Evolutionary conservation across 208 protist genomes (phyloP).

Genomic region (Herpetomonas tarakana): DNA sequence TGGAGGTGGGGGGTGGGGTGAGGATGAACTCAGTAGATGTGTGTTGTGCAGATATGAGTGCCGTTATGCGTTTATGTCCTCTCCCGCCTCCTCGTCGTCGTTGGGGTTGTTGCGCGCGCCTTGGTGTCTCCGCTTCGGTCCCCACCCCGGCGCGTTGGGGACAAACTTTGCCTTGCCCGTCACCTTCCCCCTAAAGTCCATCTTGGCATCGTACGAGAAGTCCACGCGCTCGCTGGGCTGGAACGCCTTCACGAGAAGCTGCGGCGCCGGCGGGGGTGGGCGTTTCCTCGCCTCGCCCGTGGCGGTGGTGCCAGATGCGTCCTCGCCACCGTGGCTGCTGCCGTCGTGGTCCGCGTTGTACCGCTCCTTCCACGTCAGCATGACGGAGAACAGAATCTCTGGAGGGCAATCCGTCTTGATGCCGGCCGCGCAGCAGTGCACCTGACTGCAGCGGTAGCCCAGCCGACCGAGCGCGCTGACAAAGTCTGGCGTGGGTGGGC

Average conservation of each 20-base stretch:
- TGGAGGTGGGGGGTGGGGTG: too few relatives aligned
- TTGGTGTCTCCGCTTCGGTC: slow-evolving; percentile 79
- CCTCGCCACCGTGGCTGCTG: neutral
- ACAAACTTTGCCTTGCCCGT: slow-evolving; percentile 86
- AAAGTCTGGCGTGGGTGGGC: slow-evolving; percentile 68
- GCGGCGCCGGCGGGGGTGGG: neutral
- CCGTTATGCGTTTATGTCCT: too few relatives aligned
- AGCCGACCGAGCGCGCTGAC: slow-evolving; percentile 71
- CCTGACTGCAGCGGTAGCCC: slow-evolving; percentile 88
- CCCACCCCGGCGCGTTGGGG: slow-evolving; percentile 87
- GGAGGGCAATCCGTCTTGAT: slow-evolving; percentile 93
- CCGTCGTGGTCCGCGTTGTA: slow-evolving; percentile 24
- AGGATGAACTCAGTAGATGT: too few relatives aligned
- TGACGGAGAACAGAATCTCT: slow-evolving; percentile 76
- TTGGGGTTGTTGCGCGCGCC: slow-evolving; percentile 36
- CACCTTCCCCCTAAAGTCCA: slow-evolving; percentile 72
- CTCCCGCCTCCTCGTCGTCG: too few relatives aligned
- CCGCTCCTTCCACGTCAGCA: slow-evolving; percentile 73
- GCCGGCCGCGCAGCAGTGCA: slow-evolving; percentile 84
- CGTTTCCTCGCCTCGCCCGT: slow-evolving; percentile 7
- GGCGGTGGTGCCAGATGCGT: neutral
- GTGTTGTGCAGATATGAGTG: too few relatives aligned
- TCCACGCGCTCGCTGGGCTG: slow-evolving; percentile 41
- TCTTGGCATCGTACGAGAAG: slow-evolving; percentile 76
- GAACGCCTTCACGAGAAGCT: slow-evolving; percentile 24